phyloP scores from a whole-genome alignment of 495 filamentous ascomycete species.

The Aspergillus egyptiacus region DNA sequence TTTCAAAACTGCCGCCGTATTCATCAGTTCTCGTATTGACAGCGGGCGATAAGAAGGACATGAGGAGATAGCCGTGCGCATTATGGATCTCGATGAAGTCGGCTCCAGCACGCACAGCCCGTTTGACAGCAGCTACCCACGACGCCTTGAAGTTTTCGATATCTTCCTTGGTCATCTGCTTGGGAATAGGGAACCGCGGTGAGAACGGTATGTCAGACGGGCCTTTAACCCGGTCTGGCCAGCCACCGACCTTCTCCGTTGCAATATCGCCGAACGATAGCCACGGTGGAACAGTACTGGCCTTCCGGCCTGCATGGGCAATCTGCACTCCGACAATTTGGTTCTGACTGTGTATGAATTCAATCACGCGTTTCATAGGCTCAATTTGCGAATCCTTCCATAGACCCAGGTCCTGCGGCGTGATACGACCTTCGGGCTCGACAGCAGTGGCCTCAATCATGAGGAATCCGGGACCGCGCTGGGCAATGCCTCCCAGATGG shows the following conservation, averaged over 20 bases:
- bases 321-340: conserved; percentile 71
- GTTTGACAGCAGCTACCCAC: conserved; percentile 50
- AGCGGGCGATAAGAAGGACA: conserved; percentile 11
- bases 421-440: conserved; percentile 67
- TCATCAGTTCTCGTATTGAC: conserved; percentile 11
- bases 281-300: conserved; percentile 66
- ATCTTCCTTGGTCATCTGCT: conserved; percentile 13
- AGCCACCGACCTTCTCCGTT: conserved; percentile 16
- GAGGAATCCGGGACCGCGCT: conserved; percentile 60
- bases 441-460: conserved; percentile 76
- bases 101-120: conserved; percentile 30
- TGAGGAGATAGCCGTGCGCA: conserved; percentile 17
- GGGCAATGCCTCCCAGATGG: conserved; percentile 52
- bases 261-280: conserved; percentile 35
- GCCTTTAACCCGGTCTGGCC: conserved; percentile 47
- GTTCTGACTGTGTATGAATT: conserved; percentile 67
- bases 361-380: conserved; percentile 52
- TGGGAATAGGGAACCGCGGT: conserved; percentile 34
- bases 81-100: conserved; percentile 15
- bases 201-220: conserved; percentile 52
- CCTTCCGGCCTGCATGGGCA: conserved; percentile 74
- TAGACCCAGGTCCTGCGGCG: conserved; percentile 63
- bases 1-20: conserved; percentile 56
- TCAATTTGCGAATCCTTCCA: conserved; percentile 72
- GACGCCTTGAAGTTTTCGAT: conserved; percentile 50